Base-by-base conservation (phyloP, 2,329 filamentous ascomycete species). In the Aspergillus pseudoglaucus region DNA sequence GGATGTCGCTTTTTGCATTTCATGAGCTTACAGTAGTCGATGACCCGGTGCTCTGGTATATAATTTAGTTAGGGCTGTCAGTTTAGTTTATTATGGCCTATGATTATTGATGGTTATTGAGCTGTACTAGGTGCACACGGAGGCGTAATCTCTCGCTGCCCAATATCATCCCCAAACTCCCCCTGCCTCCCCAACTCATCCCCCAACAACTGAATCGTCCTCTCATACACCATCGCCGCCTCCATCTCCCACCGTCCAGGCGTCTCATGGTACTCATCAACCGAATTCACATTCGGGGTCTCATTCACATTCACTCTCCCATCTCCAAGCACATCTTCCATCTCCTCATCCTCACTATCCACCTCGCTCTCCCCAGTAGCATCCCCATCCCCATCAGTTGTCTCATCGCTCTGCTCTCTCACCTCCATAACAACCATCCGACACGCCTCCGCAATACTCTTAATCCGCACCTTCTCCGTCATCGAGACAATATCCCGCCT, bases 401-500 rank as follows among this genome's bases (percentile, higher is more conserved):
- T 68, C 6, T 63, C 60, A 2, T 73, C 69, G 14, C 74, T 70
- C 43, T 71, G 66, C 48, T 77, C 77, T 46, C 72, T 74, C 51
- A 83, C 78, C 50, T 87, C 82, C 1, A 89, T 80, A 48, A 91
- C 81, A 4, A 81, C 67, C 6, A 89, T 71, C 22, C 90, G 77
- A 14, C 86, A 87, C 54, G 84, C 80, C 62, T 94, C 87, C 0
- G 90, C 87, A 25, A 94, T 72, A 60, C 87, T 88, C 61, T 87
- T 85, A 54, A 90, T 85, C 37, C 91, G 80, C 6, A 97, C 89
- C 76, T 93, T 95, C 65, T 96, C 89, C 15, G 83, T 89, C 74
- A 88, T 84, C 1, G 88, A 85, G 7, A 70, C 70, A 1, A 65
- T 55, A 50, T 75, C 68, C 4, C 76, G 71, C 1, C 79, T 79